A percentile compares a stretch with the other conserved stretches of the same genome.
These are phyloP conservation scores for Solidago caesia DNA, from an alignment of 129 eudicot species.

Conservation along the genomic window DNA sequence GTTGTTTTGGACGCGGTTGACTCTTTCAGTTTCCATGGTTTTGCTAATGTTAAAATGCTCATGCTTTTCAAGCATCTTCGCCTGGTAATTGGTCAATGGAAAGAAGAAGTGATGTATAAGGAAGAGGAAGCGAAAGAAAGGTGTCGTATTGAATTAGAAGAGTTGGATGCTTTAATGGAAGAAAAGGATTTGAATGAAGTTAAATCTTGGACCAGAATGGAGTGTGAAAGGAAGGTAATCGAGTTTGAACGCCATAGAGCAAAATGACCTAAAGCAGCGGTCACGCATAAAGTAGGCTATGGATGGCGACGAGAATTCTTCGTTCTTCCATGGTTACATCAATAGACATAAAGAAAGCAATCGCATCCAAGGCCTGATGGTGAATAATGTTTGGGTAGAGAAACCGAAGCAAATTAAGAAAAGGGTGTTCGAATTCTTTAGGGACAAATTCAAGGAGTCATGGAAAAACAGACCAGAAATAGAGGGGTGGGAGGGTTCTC, in stretches of 20 bases:
- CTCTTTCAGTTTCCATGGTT: not conserved
- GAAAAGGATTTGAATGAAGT: not conserved
- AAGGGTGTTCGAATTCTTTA: too few species aligned
- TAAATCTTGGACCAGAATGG: not conserved
- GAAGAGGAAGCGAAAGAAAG: not conserved
- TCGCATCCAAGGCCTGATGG: not conserved
- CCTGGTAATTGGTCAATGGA: not conserved
- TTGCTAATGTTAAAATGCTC: not conserved
- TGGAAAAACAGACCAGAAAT: too few species aligned
- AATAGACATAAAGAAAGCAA: not conserved
- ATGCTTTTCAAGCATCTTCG: not conserved
- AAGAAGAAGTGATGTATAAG: not conserved
- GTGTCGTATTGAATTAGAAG: not conserved
- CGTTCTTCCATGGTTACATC: not conserved
- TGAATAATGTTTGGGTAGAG: not conserved
- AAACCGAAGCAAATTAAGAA: too few species aligned
- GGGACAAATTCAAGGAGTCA: too few species aligned
- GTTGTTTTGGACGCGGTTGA: not conserved
- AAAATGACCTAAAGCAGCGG: not conserved
- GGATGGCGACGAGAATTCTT: not conserved
- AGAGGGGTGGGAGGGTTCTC: too few species aligned
- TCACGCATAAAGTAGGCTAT: not conserved
- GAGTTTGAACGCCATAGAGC: too few species aligned
- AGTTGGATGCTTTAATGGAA: not conserved
- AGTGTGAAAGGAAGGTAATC: not conserved